Percentiles rank a stretch among this genome's conserved stretches.
Conservation (phyloP, 2,329 filamentous ascomycete species). For the Penicillium digitatum region DNA sequence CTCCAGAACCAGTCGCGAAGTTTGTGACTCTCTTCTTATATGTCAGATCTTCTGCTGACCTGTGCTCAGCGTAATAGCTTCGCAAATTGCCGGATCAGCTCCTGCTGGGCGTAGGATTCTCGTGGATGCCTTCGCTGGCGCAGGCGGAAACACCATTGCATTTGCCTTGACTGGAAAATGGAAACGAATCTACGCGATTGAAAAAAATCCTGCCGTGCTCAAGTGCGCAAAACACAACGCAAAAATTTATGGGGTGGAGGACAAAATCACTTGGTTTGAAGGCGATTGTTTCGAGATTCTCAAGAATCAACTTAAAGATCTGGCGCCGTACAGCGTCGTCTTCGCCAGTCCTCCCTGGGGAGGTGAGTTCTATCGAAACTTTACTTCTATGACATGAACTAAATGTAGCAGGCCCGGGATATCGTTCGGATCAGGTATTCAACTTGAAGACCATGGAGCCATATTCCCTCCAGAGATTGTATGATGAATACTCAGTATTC, state of each 20-base stretch:
- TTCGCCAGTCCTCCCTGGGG: slow-evolving; percentile 73
- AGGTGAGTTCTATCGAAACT: slow-evolving; percentile 45
- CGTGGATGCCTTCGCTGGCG: slow-evolving; percentile 86
- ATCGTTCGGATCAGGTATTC: slow-evolving; percentile 67
- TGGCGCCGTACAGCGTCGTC: slow-evolving; percentile 55
- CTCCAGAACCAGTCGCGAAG: slow-evolving; percentile 85
- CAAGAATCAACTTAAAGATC: slow-evolving; percentile 46
- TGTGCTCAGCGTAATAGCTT: slow-evolving; percentile 64
- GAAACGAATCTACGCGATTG: slow-evolving; percentile 81
- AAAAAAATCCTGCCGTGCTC: slow-evolving; percentile 74
- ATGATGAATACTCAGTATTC: slow-evolving; percentile 55
- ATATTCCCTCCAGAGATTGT: slow-evolving; percentile 65
- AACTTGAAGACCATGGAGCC: slow-evolving; percentile 83
- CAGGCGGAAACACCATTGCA: slow-evolving; percentile 91
- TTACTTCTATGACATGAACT: background rate
- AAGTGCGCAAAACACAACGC: slow-evolving; percentile 93
- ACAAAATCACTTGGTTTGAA: slow-evolving; percentile 78
- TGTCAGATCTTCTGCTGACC: background rate
- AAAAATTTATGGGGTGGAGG: slow-evolving; percentile 71
- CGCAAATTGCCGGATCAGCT: slow-evolving; percentile 60
- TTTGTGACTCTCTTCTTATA: slow-evolving; percentile 42
- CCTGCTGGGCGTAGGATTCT: slow-evolving; percentile 60
- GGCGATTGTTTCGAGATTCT: slow-evolving; percentile 82
- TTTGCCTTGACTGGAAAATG: slow-evolving; percentile 78
- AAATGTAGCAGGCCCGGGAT: slow-evolving; percentile 53